Conservation (phyloP, 768 basidiomycete genomes). For the Suillus americanus region DNA sequence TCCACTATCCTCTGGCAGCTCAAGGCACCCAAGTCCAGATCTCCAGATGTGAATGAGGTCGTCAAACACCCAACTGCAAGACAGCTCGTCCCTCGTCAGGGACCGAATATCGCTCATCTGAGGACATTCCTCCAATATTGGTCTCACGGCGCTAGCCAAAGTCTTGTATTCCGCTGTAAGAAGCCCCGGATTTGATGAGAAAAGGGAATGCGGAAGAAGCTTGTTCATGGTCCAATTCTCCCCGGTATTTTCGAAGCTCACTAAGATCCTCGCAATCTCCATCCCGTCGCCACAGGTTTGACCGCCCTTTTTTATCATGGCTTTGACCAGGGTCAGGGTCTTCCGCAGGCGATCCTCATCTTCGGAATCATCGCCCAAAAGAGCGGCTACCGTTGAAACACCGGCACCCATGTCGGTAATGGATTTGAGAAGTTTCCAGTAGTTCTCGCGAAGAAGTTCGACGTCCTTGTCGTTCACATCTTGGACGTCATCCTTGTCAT, state of each 20-base stretch:
- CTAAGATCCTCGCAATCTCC: constrained; percentile 45
- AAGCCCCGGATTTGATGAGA: constrained; percentile 56
- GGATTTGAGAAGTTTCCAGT: constrained; percentile 50
- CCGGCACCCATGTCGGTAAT: constrained; percentile 63
- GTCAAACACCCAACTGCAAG: constrained; percentile 50
- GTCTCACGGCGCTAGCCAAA: constrained; percentile 47
- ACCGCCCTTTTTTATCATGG: constrained; percentile 58
- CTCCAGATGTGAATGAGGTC: constrained; percentile 56
- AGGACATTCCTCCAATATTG: constrained; percentile 55
- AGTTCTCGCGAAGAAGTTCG: constrained; percentile 31
- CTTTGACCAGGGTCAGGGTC: constrained; percentile 48
- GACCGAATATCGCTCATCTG: constrained; percentile 52
- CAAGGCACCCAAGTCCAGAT: constrained; percentile 42
- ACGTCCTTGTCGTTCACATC: constrained; percentile 26
- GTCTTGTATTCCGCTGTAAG: constrained; percentile 51
- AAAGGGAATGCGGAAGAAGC: constrained; percentile 52
- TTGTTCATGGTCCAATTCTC: constrained; percentile 47
- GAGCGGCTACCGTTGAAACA: constrained; percentile 51
- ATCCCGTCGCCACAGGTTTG: constrained; percentile 54
- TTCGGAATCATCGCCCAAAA: constrained; percentile 42
- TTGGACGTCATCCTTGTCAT: constrained; percentile 23
- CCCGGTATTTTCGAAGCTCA: constrained; percentile 31
- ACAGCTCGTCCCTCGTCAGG: constrained; percentile 59
- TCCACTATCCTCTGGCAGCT: constrained; percentile 42
- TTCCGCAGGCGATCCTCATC: constrained; percentile 44